Base-by-base conservation (phyloP, 78 protist species). In the Chrysochromulina parva region DNA sequence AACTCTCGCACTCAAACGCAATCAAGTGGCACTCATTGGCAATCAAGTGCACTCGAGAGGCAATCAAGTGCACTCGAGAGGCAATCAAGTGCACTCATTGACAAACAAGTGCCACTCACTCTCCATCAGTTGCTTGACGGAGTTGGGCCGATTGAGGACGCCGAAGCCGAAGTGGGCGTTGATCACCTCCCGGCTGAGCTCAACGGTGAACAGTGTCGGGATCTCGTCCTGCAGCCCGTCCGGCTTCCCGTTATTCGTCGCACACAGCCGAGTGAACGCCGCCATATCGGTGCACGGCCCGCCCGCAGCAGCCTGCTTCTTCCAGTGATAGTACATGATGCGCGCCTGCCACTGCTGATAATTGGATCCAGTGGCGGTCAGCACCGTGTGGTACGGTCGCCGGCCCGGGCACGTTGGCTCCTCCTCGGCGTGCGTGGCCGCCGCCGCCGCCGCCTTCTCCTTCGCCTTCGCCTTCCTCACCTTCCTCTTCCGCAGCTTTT, bases 341-440 rank as follows among this genome's bases (percentile, higher is more conserved):
- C 86, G 57, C 60, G 86, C n/a, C 47, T 78, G 86, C 86, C 86
- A 78, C 62, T 53, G 62, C 86, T 78, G 86, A 19, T 78, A 78
- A 0, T 11, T 3, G 11, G 14, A 53, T 4, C 24, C 28, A 58
- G 50, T 58, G 1, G 62, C 26, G 24, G 86, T 78, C 24, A 78
- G 57, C 50, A 78, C 62, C 53, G 48, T 14, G 60, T 78, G 86
- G 86, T 6, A 78, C 47, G 86, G 86, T 14, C 24, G 13, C 24
- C 62, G 62, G 24, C 13, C 13, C 62, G 62, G 62, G 62, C 62
- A 58, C 62, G 7, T 58, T 7, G 62, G 24, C 62, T 58, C 38
- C 38, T 38, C 38, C 38, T 38, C 38, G 38, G 38, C 38, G 38
- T 38, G 38, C 38, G 38, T 38, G 38, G 38, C 38, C 38, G 38